These are phyloP conservation scores for Globisporangium irregulare DNA, from an alignment of 352 stramenopile genomes.

Conservation along the genomic window DNA sequence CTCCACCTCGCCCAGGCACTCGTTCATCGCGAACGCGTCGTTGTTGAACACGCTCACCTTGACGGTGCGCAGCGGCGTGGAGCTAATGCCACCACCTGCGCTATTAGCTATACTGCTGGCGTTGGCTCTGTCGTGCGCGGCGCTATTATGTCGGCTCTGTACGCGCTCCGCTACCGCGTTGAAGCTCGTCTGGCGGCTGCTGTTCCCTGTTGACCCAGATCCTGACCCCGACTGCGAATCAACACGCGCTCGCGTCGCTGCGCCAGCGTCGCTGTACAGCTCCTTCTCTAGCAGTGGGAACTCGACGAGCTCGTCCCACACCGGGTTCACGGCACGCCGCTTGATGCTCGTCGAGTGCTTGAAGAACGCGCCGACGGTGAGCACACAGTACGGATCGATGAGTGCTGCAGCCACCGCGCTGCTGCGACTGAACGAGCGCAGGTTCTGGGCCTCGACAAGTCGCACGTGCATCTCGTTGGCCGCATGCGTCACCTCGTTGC, in stretches of 20 bases:
- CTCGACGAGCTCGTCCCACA: constrained; percentile 38
- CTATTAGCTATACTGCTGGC: not conserved
- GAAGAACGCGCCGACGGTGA: constrained; percentile 31
- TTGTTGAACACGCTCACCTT: constrained; percentile 56
- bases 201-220: not conserved
- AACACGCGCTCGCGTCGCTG: not conserved
- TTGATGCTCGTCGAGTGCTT: constrained; percentile 45
- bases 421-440: constrained; percentile 27
- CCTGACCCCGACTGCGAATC: not conserved
- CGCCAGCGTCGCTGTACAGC: constrained; percentile 9
- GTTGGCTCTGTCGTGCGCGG: not conserved
- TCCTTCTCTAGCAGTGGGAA: constrained; percentile 27
- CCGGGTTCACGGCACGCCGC: constrained; percentile 29
- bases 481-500: constrained; percentile 26
- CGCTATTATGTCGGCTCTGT: not conserved
- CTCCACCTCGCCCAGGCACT: constrained; percentile 51
- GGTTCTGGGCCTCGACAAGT: constrained; percentile 49
- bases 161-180: not conserved
- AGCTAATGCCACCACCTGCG: not conserved
- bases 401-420: constrained; percentile 18
- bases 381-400: constrained; percentile 53
- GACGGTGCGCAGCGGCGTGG: constrained; percentile 26
- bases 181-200: constrained; percentile 12
- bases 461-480: constrained; percentile 60
- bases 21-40: constrained; percentile 44